Evolutionary conservation across 805 yeast species (phyloP).

Genomic region (Candida montana): DNA sequence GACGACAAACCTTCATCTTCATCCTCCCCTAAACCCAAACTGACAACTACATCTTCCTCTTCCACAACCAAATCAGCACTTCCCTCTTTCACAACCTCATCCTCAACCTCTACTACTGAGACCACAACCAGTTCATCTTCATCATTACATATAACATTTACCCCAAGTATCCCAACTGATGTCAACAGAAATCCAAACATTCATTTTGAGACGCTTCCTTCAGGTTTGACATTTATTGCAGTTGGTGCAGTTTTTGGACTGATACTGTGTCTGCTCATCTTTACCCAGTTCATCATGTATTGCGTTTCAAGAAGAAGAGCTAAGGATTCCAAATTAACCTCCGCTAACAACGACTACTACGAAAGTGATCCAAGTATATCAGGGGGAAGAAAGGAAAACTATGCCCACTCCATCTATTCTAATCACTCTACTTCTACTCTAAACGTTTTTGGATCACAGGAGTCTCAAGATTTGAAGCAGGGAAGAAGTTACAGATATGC

Average conservation of each 20-base stretch:
- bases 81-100: background rate
- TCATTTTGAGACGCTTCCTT: slow-evolving; percentile 40
- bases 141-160: slow-evolving; percentile 15
- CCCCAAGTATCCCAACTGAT: slow-evolving; percentile 21
- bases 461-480: slow-evolving; percentile 13
- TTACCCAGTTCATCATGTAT: slow-evolving; percentile 22
- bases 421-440: slow-evolving; percentile 27
- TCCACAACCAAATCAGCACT: slow-evolving; percentile 3
- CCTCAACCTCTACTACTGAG: slow-evolving; percentile 5
- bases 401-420: slow-evolving; percentile 27
- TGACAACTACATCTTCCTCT: slow-evolving; percentile 1
- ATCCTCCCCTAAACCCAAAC: background rate
- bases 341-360: slow-evolving; percentile 6
- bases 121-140: slow-evolving; percentile 1
- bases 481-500: slow-evolving; percentile 25
- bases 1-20: background rate
- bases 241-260: slow-evolving; percentile 66
- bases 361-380: slow-evolving; percentile 22
- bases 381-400: slow-evolving; percentile 18
- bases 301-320: slow-evolving; percentile 26
- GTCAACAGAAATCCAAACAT: slow-evolving; percentile 49
- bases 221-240: slow-evolving; percentile 75
- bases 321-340: slow-evolving; percentile 12
- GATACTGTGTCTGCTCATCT: slow-evolving; percentile 20
- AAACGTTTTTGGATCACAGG: slow-evolving; percentile 18